phyloP scores from a whole-genome alignment of 805 yeast genomes.

The Saccharomyces paradoxus region DNA sequence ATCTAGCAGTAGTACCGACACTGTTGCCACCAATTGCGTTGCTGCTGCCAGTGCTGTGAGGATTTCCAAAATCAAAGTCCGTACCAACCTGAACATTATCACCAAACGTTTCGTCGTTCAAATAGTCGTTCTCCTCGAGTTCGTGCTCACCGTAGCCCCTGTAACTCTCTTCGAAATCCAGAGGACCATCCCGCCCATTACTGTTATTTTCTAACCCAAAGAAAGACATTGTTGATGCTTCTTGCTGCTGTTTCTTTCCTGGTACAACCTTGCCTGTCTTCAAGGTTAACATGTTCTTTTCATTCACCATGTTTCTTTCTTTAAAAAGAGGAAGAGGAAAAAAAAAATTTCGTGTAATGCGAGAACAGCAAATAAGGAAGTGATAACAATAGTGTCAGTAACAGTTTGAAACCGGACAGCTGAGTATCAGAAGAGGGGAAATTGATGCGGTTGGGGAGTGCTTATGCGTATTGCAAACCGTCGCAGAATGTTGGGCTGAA shows the following conservation, averaged over 20 bases:
- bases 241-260: not conserved
- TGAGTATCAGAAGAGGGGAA: not conserved
- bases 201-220: constrained; percentile 27
- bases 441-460: not conserved
- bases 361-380: not conserved
- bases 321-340: not conserved
- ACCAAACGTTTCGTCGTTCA: constrained; percentile 30
- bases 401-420: not conserved
- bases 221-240: constrained; percentile 24
- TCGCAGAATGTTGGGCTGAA: not conserved
- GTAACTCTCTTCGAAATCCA: constrained; percentile 79
- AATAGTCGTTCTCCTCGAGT: constrained; percentile 63
- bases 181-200: constrained; percentile 26
- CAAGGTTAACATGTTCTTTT: not conserved
- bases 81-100: constrained; percentile 26
- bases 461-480: not conserved
- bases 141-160: constrained; percentile 67
- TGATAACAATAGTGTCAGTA: not conserved
- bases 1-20: constrained; percentile 5
- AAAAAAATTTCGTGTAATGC: not conserved
- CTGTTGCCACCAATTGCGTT: not conserved
- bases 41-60: constrained; percentile 11
- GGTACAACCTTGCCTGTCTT: not conserved
- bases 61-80: constrained; percentile 32
- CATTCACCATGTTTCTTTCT: not conserved